These are phyloP conservation scores for Trichoderma gamsii DNA, from an alignment of 495 filamentous ascomycete species.

Conservation along the genomic window DNA sequence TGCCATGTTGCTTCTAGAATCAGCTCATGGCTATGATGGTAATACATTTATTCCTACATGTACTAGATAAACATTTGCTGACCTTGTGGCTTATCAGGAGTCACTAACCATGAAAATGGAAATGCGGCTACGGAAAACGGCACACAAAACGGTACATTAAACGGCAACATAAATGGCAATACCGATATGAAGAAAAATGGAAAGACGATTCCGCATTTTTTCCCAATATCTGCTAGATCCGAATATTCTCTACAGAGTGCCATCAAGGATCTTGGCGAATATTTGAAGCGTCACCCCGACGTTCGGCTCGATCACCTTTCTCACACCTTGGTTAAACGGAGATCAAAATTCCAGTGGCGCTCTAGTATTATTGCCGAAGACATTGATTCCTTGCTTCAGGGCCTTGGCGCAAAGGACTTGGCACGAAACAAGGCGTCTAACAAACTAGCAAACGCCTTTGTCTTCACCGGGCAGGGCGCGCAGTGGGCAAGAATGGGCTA, in stretches of 20 bases:
- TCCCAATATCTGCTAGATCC: background rate
- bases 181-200: background rate
- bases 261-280: background rate
- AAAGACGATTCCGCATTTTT: background rate
- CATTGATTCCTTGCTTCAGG: slow-evolving; percentile 17
- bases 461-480: slow-evolving; percentile 45
- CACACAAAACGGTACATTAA: no score
- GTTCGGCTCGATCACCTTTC: slow-evolving; percentile 20
- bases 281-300: background rate
- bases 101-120: background rate
- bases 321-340: slow-evolving; percentile 24
- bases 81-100: background rate
- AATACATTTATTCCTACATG: background rate
- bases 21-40: background rate
- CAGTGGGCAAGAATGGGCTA: slow-evolving; percentile 56
- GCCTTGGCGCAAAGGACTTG: slow-evolving; percentile 10
- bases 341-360: slow-evolving; percentile 28
- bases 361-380: slow-evolving; percentile 16
- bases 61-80: background rate
- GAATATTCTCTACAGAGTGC: background rate
- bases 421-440: slow-evolving; percentile 14
- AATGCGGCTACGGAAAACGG: no score
- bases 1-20: slow-evolving; percentile 34
- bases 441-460: slow-evolving; percentile 36
- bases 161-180: background rate